Percentiles rank a stretch among this genome's conserved stretches.
Conservation (phyloP, 441 rosid species). For the Cnidoscolus chayamansa region DNA sequence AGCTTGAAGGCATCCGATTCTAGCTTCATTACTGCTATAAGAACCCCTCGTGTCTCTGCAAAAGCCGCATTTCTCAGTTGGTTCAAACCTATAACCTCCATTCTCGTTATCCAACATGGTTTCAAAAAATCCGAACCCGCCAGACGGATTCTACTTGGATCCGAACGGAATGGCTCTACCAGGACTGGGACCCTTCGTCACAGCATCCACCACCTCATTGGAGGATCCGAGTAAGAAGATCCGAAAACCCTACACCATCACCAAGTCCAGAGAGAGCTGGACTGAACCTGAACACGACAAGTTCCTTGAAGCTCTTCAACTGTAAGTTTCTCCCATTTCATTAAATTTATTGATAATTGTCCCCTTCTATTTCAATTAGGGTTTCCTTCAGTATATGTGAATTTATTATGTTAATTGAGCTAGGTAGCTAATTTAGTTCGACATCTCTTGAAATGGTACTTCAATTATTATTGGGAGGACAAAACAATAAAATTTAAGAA, state of each 20-base stretch:
- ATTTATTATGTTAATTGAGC: background rate
- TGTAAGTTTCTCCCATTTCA: slow-evolving; percentile 52
- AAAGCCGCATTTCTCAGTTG: slow-evolving; percentile 22
- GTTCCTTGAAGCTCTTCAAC: slow-evolving; percentile 89
- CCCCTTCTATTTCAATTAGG: slow-evolving; percentile 4
- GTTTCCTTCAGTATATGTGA: slow-evolving; percentile 4
- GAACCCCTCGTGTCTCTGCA: slow-evolving; percentile 11
- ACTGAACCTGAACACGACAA: slow-evolving; percentile 91
- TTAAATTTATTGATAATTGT: background rate
- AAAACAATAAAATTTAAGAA: slow-evolving; percentile 4
- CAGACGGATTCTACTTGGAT: slow-evolving; percentile 64
- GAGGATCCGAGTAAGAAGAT: slow-evolving; percentile 52
- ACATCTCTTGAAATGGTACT: background rate
- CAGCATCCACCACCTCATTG: slow-evolving; percentile 35
- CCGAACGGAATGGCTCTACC: slow-evolving; percentile 68
- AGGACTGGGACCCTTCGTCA: slow-evolving; percentile 50
- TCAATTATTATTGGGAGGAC: background rate
- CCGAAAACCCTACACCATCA: slow-evolving; percentile 90
- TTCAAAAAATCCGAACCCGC: slow-evolving; percentile 60
- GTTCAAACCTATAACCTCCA: slow-evolving; percentile 17
- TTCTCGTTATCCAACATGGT: slow-evolving; percentile 38
- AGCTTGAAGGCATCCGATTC: background rate
- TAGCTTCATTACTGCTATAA: slow-evolving; percentile 11
- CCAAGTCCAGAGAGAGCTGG: slow-evolving; percentile 97
- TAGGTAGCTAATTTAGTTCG: background rate